Conservation (phyloP, 306 rosid genomes). For the Vigna radiata region DNA sequence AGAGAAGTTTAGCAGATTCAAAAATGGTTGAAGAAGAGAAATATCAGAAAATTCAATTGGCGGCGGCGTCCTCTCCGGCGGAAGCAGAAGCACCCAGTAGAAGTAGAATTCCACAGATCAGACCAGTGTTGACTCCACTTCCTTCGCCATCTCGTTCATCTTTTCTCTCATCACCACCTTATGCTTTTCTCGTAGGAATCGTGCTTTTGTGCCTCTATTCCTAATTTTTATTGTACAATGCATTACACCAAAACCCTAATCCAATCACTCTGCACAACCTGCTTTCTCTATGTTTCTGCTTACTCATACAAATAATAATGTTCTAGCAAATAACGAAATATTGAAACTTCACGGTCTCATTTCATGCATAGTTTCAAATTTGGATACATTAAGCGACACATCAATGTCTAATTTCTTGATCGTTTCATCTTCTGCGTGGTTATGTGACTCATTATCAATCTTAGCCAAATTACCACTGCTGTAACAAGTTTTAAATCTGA, state of each 20-base stretch:
- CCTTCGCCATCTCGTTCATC: constrained; percentile 45
- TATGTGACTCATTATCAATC: no score
- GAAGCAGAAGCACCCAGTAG: constrained; percentile 46
- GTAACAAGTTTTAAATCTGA: no score
- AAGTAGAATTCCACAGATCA: constrained; percentile 38
- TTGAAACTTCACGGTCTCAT: no score
- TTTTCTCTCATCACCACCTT: constrained; percentile 43
- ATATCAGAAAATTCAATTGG: constrained; percentile 34
- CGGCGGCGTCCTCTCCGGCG: constrained; percentile 35
- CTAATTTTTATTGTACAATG: background rate
- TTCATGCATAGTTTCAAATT: no score
- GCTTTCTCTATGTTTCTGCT: no score
- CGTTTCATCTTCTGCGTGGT: no score
- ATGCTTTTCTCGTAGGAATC: constrained; percentile 37
- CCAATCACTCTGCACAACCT: background rate
- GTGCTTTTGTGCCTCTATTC: constrained; percentile 4
- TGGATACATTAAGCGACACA: no score
- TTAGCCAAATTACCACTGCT: no score
- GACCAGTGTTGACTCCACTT: constrained; percentile 51
- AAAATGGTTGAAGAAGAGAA: constrained; percentile 30
- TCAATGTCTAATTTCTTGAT: no score
- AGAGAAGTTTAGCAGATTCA: constrained; percentile 47
- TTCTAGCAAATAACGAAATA: no score
- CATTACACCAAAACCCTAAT: background rate
- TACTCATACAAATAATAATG: no score